Evolutionary conservation across 148 eudicot species (phyloP).

Genomic region (Camellia japonica): DNA sequence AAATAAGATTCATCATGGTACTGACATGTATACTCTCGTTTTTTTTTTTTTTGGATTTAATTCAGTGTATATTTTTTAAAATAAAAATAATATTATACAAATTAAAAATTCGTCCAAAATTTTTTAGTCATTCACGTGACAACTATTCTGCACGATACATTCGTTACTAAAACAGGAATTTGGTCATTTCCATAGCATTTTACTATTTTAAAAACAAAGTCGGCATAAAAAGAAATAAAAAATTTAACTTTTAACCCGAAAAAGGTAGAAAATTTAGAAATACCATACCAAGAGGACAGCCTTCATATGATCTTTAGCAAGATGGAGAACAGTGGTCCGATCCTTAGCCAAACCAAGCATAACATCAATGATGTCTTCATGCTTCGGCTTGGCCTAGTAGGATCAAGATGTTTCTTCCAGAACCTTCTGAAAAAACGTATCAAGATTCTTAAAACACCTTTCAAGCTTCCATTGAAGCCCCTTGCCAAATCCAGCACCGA

Average conservation of each 20-base stretch:
- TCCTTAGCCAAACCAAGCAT: conserved; percentile 1
- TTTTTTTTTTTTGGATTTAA: too few relatives aligned
- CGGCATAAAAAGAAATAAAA: background rate
- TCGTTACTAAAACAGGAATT: too few relatives aligned
- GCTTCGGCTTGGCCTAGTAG: background rate
- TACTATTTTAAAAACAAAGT: background rate
- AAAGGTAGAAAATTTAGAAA: background rate
- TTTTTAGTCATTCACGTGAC: too few relatives aligned
- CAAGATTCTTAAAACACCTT: conserved; percentile 1
- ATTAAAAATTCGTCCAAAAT: too few relatives aligned
- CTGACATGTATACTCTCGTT: too few relatives aligned
- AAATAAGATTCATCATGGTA: too few relatives aligned
- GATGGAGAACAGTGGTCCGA: background rate
- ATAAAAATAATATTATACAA: too few relatives aligned
- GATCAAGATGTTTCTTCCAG: conserved; percentile 10
- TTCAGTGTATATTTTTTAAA: too few relatives aligned
- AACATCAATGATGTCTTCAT: background rate
- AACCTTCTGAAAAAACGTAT: conserved; percentile 5
- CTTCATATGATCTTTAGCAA: background rate
- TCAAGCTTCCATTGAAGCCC: conserved; percentile 4
- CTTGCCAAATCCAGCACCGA: background rate
- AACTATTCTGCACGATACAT: too few relatives aligned
- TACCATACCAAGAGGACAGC: conserved; percentile 1
- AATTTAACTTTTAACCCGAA: background rate
- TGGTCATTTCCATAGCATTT: too few relatives aligned